Base-by-base conservation (phyloP, 192 early-diverging fungal species). In the Backusella macrospora region DNA sequence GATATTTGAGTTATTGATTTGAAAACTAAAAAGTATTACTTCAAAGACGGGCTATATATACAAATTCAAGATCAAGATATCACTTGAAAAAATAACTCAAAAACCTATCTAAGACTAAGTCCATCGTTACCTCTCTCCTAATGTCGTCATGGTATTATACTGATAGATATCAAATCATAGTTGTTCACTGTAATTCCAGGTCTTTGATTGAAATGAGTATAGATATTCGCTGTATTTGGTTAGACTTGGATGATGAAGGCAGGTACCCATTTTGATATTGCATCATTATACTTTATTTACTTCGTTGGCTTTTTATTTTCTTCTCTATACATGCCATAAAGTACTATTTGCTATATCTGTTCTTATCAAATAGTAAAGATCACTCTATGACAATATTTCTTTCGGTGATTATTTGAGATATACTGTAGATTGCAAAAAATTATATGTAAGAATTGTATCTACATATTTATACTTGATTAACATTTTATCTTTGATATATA, bases 121-220 rank as follows among this genome's bases (percentile, higher is more conserved):
- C n/a, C 29, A n/a, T 5, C 15, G 6, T 18, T 5, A 48, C n/a
- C 47, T 15, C 47, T 48, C 47, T 48, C 29, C 6, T 48, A 48
- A 48, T 48, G 47, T 48, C 47, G 47, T 48, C 47, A 48, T 48
- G 47, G n/a, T 48, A 16, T 48, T 48, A 48, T 48, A 48, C 14
- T 48, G 47, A 48, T 48, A 48, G 47, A 48, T 48, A 48, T 48
- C 47, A 16, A 2, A 48, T 16, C 47, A 16, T 16, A 16, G 1
- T 48, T 48, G 46, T 48, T 48, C 47, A 48, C n/a, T 48, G 15
- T 48, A 48, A 18, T 18, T 48, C n/a, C 47, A 48, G 14, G 47
- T n/a, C 6, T 48, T 48, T 18, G 47, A 48, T 16, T 48, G 47
- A 48, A 48, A 5, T 48, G 15, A 5, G n/a, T 15, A 48, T 48